Base-by-base conservation (phyloP, 345 rosid genomes). In the Leavenworthia alabamica region DNA sequence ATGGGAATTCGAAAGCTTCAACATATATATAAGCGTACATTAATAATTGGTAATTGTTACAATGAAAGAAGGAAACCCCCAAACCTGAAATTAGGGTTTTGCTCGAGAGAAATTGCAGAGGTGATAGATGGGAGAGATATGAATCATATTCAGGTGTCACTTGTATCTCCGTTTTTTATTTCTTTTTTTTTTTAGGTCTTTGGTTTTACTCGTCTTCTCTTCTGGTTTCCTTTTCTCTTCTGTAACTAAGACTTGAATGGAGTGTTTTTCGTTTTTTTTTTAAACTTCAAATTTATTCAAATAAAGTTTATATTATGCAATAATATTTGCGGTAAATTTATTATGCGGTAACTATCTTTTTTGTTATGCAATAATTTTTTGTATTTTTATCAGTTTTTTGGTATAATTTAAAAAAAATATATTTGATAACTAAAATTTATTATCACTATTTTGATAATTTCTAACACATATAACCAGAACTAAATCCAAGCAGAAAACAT, bases 71-170 rank as follows among this genome's bases (percentile, higher is more conserved):
- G 47, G 35, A 54, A 55, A 24, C 4, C 47, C 57, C 57, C 37
- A 32, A 56, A 56, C 53, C 33, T 40, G 47, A 71, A 71, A 63
- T 57, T 63, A 71, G 75, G 70, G 75, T 63, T 70, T 62, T 55
- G 74, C 15, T 47, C 53, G 59, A 63, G 58, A 62, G 23, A n/a
- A 56, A 50, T 63, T 63, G 70, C 64, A 55, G 74, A 54, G 52
- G 46, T 44, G 8, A 26, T 9, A 29, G 64, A 55, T 12, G 33
- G 35, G 29, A 63, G 41, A 44, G 35, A 59, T 3, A 61, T 27
- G 45, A 56, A 70, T 63, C 64, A 70, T 56, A 23, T 53, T 61
- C 37, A 23, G 47, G 39, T 44, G 39, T 44, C 12, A 32, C 62
- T 53, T 20, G 19, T 31, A 13, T 37, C 62, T 70, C 14, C 12